Base-by-base conservation (phyloP, 306 rosid genomes). In the Trifolium fragiferum region DNA sequence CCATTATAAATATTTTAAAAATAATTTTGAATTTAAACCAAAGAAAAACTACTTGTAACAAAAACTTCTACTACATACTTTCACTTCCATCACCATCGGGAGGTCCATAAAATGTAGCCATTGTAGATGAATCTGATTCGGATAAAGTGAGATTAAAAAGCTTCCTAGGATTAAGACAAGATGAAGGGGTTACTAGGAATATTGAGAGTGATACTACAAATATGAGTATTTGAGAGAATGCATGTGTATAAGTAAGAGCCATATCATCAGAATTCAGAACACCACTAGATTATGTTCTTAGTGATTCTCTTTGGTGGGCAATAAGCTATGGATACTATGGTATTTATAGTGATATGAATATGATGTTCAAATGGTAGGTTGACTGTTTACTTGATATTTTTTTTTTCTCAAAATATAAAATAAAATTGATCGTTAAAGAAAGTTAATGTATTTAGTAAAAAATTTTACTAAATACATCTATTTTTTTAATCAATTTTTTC, bases 81-180 rank as follows among this genome's bases (percentile, higher is more conserved):
- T 86, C 88, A 54, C 89, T 86, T 44, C 96, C 96, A 1, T 84
- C 90, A 2, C 92, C 96, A 8, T 66, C 16, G 23, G 92, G 49
- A 64, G 59, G 16, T 54, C 96, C 96, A 74, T 90, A 90, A 89
- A 90, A 90, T 6, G 92, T 87, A 43, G 96, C 92, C 43, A 70
- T 67, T 4, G 96, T 76, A 0, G 82, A 47, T 19, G 85, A 73
- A 80, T 53, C 79, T 18, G 87, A 82, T 10, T 46, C 59, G 1
- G 78, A 57, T 35, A 75, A 47, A 20, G 95, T 80, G 63, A 54
- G 70, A 50, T 80, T 80, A 18, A 80, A 65, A 50, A 80, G 16
- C 73, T 78, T 84, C 65, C 58, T 90, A 8, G 88, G 83, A 37
- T 74, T 78, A 68, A 82, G 76, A 70, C 86, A 72, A 63, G 51